Evolutionary conservation across 2,329 filamentous ascomycete species (phyloP), one percentile per base, ranked within the genome.

Genomic region (Xenosphaeropsis pyriputrescens): DNA sequence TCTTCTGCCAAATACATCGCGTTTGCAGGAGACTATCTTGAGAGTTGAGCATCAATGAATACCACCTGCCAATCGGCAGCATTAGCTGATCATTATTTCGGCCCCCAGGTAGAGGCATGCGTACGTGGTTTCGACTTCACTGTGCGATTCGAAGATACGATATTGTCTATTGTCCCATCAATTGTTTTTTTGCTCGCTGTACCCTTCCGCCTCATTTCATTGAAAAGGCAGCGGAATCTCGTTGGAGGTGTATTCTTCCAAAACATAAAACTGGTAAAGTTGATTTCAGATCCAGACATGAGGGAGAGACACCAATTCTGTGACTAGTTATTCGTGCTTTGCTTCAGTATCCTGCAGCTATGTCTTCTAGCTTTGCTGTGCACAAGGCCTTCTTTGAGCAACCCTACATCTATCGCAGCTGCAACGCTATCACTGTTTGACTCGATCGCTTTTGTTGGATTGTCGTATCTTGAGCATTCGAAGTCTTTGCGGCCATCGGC

Each of bases 401-500:
- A 51, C 2, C 43, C 45, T 18, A 48, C 47, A 1, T 56, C 57
- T 2, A 39, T 57, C 1, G 47, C 57, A 0, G 51, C 55, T 9
- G 43, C 50, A 2, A 41, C 42, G 0, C 32, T 61, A 2, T 55
- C 52, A 1, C 38, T 57, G 1, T 17, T 57, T 12, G 54, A 55
- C 1, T 50, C 53, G 2, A 30, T 58, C 3, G 46, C 46, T n/a
- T 43, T 57, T 5, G 39, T 50, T 2, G 30, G 46, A 0, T 38
- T 63, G 2, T 61, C 59, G 0, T 59, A 57, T 6, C 33, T 53
- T 2, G 36, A 58, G 44, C 61, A 65, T 41, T 43, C 45, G 11
- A 51, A 50, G 12, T 51, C 59, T 2, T 52, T 51, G 0, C 52
- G 61, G 1, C 64, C 65, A 0, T 70, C 65, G 0, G 49, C 60